Base-by-base conservation (phyloP, 129 eudicot genomes). In the Arctium lappa region DNA sequence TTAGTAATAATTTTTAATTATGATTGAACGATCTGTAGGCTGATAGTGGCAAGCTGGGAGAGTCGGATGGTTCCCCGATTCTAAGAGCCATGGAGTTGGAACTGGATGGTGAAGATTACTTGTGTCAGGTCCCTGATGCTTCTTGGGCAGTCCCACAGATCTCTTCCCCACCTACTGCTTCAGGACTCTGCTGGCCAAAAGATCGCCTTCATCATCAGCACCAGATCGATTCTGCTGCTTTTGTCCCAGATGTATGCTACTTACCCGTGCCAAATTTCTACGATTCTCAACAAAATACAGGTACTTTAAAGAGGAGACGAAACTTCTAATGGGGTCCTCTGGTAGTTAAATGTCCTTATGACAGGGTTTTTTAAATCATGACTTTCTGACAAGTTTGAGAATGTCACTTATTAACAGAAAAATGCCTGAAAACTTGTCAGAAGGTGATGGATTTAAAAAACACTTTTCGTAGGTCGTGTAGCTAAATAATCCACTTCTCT, bases 101-200 rank as follows among this genome's bases (percentile, higher is more conserved):
- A 74, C 63, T 87, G 36, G 97, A 95, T 33, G 84, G 85, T 13
- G 98, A 95, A 40, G 97, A 88, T 38, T 85, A 87, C 40, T 81
- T 88, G 85, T 97, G 93, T n/a, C 94, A 83, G 83, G 93, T 91
- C 39, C 99, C 97, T 0, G 97, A 94, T 22, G 69, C 86, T 9
- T 86, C 91, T 8, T 90, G 97, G 99, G 91, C 94, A 0, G 99
- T 91, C 74, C 97, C 94, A 46, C 88, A 91, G 81, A 70, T 91
- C 11, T 80, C 87, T 72, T 95, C 99, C 1, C 97, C 99, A 3
- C 99, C 97, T 42, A 95, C 99, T 36, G 95, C 95, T 38, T 91
- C 98, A 1, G 99, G 98, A 53, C 86, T 93, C 33, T 13, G 53
- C 82, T 92, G 98, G 98, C 86, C 92, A 30, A 89, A 84, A 50